Conservation (phyloP, 1,284 basidiomycete genomes). For the Ceratobasidium sp. region DNA sequence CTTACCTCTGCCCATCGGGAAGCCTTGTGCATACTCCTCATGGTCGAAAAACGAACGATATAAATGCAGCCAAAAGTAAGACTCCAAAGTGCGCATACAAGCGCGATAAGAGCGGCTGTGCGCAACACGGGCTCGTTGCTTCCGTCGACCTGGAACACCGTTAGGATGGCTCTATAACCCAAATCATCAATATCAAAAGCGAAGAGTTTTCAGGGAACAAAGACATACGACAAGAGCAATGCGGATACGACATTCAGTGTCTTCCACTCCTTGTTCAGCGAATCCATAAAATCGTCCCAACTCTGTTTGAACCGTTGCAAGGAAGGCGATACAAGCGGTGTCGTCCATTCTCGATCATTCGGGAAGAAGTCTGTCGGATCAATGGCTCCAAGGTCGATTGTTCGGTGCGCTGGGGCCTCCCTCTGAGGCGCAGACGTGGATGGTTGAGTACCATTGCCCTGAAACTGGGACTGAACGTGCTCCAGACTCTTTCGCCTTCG, state of each 20-base stretch:
- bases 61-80: constrained; percentile 78
- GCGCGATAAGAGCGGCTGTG: constrained; percentile 68
- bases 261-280: constrained; percentile 75
- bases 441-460: background rate
- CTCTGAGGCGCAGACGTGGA: background rate
- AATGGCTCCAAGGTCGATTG: background rate
- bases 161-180: constrained; percentile 66
- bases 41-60: constrained; percentile 77
- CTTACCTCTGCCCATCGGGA: constrained; percentile 76
- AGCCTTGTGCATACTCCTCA: constrained; percentile 78
- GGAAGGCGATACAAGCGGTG: constrained; percentile 39
- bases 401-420: background rate
- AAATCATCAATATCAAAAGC: background rate
- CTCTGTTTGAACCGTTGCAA: constrained; percentile 62
- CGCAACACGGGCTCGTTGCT: constrained; percentile 69
- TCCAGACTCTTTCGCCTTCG: background rate
- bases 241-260: constrained; percentile 78
- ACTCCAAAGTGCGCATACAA: constrained; percentile 74
- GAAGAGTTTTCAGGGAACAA: background rate
- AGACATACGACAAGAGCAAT: constrained; percentile 68
- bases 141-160: constrained; percentile 73
- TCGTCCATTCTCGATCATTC: constrained; percentile 39
- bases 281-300: constrained; percentile 76
- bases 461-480: constrained; percentile 1
- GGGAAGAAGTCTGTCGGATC: constrained; percentile 36